These are phyloP conservation scores for Rhododendron simsii DNA, from an alignment of 148 eudicot genomes.

Conservation along the genomic window DNA sequence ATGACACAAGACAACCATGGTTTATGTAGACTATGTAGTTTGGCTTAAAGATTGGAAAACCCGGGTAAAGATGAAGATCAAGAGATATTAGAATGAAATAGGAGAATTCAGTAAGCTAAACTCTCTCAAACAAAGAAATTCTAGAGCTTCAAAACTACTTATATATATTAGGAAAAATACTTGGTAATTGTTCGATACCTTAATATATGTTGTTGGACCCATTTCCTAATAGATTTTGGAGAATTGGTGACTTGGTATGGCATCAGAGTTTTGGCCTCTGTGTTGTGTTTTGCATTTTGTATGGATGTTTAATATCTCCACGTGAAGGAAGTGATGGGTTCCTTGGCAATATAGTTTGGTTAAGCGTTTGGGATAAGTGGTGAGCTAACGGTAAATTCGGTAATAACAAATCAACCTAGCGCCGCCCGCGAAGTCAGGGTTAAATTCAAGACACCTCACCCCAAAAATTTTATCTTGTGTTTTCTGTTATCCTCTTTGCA, in stretches of 20 bases:
- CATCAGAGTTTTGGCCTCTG: not conserved
- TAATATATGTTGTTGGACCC: not conserved
- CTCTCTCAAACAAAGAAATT: not conserved
- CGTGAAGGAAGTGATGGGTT: not conserved
- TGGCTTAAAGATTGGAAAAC: not conserved
- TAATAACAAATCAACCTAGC: not conserved
- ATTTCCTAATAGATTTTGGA: not conserved
- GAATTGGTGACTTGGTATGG: not conserved
- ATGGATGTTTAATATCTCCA: not conserved
- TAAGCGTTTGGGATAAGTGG: not conserved
- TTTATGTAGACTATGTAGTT: not conserved
- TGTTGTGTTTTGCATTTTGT: not conserved
- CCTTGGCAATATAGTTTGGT: not conserved
- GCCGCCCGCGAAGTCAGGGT: not conserved
- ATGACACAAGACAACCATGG: not conserved
- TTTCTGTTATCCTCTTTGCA: not conserved
- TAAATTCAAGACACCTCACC: not conserved
- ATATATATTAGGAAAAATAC: not conserved
- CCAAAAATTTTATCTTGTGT: not conserved
- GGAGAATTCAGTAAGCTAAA: not conserved
- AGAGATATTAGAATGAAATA: not conserved
- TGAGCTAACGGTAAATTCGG: not conserved
- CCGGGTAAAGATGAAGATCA: not conserved
- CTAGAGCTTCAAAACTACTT: not conserved
- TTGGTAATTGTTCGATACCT: not conserved